Evolutionary conservation across 177 flowering plant species (phyloP).

Genomic region (Vitis hybrid): DNA sequence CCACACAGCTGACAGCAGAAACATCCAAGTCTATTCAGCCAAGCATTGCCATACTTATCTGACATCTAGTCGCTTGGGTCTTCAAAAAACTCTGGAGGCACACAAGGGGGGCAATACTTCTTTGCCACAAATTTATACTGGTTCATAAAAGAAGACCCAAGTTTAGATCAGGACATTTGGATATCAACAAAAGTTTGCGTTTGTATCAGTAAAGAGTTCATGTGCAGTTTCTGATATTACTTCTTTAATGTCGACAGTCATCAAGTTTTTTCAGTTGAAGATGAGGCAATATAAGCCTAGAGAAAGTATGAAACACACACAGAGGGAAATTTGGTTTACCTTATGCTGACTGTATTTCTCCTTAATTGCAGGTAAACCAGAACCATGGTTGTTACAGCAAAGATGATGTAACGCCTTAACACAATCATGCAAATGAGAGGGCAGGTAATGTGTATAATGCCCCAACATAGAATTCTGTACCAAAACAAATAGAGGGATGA

Average conservation of each 20-base stretch:
- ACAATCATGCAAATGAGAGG: constrained; percentile 62
- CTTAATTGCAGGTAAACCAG: constrained; percentile 74
- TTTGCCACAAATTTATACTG: constrained; percentile 95
- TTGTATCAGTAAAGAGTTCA: too few relatives aligned
- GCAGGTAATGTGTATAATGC: constrained; percentile 82
- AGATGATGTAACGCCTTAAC: constrained; percentile 78
- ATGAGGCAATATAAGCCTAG: background rate
- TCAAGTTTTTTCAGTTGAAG: too few relatives aligned
- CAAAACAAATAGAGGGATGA: background rate
- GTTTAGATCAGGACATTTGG: background rate
- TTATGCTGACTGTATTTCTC: constrained; percentile 98
- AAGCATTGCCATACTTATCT: constrained; percentile 22
- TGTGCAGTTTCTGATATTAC: too few relatives aligned
- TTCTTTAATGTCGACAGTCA: too few relatives aligned
- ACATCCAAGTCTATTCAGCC: constrained; percentile 36
- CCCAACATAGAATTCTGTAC: constrained; percentile 74
- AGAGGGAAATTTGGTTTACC: constrained; percentile 38
- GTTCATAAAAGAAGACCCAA: background rate
- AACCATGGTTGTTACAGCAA: constrained; percentile 41
- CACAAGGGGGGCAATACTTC: constrained; percentile 74
- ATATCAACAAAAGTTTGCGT: too few relatives aligned
- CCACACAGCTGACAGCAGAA: too few relatives aligned
- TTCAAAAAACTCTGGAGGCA: constrained; percentile 74
- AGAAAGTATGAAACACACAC: background rate
- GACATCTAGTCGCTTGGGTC: constrained; percentile 23